Conservation (phyloP, 805 yeast species). For the Yamadazyma tumulicola region DNA sequence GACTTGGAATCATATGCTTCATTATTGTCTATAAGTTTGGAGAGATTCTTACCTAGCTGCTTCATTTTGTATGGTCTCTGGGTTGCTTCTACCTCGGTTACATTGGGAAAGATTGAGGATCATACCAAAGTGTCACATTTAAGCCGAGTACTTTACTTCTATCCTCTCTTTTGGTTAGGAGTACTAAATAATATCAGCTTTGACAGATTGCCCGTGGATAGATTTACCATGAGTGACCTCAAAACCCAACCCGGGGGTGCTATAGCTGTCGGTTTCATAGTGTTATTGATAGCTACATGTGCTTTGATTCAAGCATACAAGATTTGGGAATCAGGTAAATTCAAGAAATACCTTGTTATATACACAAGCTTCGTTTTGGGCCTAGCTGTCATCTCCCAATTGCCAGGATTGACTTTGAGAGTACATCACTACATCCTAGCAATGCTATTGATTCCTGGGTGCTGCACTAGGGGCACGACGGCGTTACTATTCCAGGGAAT, state of each 20-base stretch:
- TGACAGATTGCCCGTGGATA: conserved; percentile 83
- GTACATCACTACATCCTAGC: conserved; percentile 81
- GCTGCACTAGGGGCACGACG: conserved; percentile 66
- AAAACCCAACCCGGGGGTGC: conserved; percentile 75
- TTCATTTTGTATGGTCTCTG: conserved; percentile 72
- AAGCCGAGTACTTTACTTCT: conserved; percentile 59
- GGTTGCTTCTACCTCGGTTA: conserved; percentile 49
- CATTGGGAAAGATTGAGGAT: conserved; percentile 28
- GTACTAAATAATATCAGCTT: conserved; percentile 82
- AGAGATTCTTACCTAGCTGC: conserved; percentile 70
- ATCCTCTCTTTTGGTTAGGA: conserved; percentile 81
- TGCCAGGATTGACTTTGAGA: conserved; percentile 72
- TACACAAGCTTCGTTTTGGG: conserved; percentile 47
- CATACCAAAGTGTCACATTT: conserved; percentile 27
- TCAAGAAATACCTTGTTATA: conserved; percentile 53
- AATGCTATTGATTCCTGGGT: conserved; percentile 75
- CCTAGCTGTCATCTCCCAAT: conserved; percentile 39
- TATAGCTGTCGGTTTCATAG: conserved; percentile 54
- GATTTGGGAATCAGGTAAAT: conserved; percentile 75
- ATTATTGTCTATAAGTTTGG: conserved; percentile 66
- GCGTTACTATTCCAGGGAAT: conserved; percentile 82
- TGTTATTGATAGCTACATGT: conserved; percentile 45
- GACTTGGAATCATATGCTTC: conserved; percentile 53
- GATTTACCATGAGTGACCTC: conserved; percentile 71
- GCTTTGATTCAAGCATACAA: conserved; percentile 71